phyloP scores from a whole-genome alignment of 2,329 filamentous ascomycete genomes.

The Scopulariopsis brevicaulis region DNA sequence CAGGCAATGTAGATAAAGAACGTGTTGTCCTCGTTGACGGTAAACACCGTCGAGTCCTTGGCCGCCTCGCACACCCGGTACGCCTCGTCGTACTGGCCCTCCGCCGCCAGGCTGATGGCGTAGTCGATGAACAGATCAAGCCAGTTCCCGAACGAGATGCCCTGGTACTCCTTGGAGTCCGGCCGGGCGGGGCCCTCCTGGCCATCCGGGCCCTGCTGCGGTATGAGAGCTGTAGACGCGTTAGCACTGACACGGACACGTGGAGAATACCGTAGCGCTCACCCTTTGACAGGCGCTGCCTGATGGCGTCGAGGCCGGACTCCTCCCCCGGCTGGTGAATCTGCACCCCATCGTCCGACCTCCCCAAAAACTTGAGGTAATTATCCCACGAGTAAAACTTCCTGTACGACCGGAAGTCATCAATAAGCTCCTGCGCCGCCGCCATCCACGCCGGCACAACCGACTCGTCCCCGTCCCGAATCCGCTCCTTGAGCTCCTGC shows the following conservation, averaged over 20 bases:
- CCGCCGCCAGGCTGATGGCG: slow-evolving; percentile 61
- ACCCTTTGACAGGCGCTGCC: slow-evolving; percentile 43
- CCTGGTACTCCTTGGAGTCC: slow-evolving; percentile 47
- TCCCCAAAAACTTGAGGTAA: slow-evolving; percentile 45
- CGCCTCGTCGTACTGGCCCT: slow-evolving; percentile 56
- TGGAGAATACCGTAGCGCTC: slow-evolving; percentile 6
- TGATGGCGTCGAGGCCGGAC: slow-evolving; percentile 40
- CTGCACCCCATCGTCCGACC: slow-evolving; percentile 11
- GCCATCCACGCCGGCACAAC: slow-evolving; percentile 43
- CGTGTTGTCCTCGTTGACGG: slow-evolving; percentile 53
- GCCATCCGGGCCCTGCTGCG: slow-evolving; percentile 9
- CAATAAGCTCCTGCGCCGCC: slow-evolving; percentile 45
- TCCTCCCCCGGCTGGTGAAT: slow-evolving; percentile 9
- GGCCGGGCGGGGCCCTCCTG: slow-evolving; percentile 7
- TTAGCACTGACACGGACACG: neutral
- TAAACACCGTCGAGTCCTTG: slow-evolving; percentile 72
- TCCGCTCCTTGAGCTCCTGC: slow-evolving; percentile 26
- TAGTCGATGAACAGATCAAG: slow-evolving; percentile 85
- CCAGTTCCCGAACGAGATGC: slow-evolving; percentile 76
- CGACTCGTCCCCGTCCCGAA: slow-evolving; percentile 27
- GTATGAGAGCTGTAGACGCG: slow-evolving; percentile 6
- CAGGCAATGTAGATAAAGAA: slow-evolving; percentile 69
- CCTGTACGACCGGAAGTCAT: slow-evolving; percentile 52
- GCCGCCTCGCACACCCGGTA: slow-evolving; percentile 74
- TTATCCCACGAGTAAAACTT: slow-evolving; percentile 58